Conservation (phyloP, 176 grass and related monocot species). For the Cocos nucifera region DNA sequence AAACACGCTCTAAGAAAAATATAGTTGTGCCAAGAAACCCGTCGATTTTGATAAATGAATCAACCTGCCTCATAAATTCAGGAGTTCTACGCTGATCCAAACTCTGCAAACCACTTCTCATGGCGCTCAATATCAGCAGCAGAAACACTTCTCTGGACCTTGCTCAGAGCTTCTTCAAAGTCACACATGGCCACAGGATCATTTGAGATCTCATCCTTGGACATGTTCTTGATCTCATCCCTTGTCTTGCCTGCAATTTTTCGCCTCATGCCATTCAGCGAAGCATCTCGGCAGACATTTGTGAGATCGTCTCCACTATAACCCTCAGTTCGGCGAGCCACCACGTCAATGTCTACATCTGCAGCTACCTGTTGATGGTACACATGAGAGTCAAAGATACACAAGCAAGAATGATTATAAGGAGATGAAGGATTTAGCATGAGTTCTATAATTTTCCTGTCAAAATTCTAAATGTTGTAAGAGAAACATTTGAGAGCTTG, state of each 20-base stretch:
- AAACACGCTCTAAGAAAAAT: too few relatives aligned
- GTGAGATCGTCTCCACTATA: conserved; percentile 93
- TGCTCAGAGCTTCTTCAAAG: conserved; percentile 66
- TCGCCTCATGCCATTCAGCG: conserved; percentile 84
- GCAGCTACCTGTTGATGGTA: conserved; percentile 44
- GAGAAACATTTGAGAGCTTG: too few relatives aligned
- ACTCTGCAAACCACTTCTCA: conserved; percentile 90
- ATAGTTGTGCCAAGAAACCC: too few relatives aligned
- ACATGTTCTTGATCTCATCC: conserved; percentile 93
- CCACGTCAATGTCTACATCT: conserved; percentile 65
- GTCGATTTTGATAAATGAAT: too few relatives aligned
- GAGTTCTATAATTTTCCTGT: too few relatives aligned
- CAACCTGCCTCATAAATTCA: background rate
- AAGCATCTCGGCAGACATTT: conserved; percentile 93
- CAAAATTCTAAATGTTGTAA: too few relatives aligned
- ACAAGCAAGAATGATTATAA: too few relatives aligned
- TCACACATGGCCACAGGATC: conserved; percentile 90
- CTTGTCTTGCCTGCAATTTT: conserved; percentile 93
- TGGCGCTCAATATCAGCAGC: conserved; percentile 65
- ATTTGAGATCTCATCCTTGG: conserved; percentile 81
- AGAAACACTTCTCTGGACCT: conserved; percentile 93
- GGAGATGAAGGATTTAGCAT: too few relatives aligned
- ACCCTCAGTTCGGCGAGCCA: conserved; percentile 70
- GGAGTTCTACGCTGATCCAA: conserved; percentile 45
- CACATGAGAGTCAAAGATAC: too few relatives aligned